These are phyloP conservation scores for Pistacia integerrima DNA, from an alignment of 345 rosid species.

Conservation along the genomic window DNA sequence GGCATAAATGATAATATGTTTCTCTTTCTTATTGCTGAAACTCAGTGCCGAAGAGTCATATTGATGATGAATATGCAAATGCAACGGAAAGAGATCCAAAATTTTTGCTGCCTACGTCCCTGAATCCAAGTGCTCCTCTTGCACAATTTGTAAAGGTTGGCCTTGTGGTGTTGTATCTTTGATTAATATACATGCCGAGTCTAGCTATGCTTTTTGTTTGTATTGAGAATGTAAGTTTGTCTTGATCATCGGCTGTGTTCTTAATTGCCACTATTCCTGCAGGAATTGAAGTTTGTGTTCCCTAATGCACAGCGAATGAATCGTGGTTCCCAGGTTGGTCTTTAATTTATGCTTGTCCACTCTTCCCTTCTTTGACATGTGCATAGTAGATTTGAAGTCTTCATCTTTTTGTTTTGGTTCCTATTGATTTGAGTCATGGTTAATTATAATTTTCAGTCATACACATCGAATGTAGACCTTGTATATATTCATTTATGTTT, in stretches of 20 bases:
- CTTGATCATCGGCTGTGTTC: slow-evolving; percentile 6
- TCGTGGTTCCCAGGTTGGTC: slow-evolving; percentile 82
- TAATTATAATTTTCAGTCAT: background rate
- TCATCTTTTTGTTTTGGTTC: background rate
- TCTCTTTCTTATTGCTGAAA: slow-evolving; percentile 19
- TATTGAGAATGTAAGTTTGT: background rate
- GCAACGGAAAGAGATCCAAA: slow-evolving; percentile 70
- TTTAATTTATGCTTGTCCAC: background rate
- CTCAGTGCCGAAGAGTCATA: slow-evolving; percentile 70
- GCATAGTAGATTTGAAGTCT: background rate
- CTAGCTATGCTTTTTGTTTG: background rate
- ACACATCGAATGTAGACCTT: background rate
- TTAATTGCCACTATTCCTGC: slow-evolving; percentile 20
- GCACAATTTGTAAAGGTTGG: slow-evolving; percentile 73
- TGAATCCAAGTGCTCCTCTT: slow-evolving; percentile 88
- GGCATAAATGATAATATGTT: slow-evolving; percentile 15
- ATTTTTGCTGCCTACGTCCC: slow-evolving; percentile 80
- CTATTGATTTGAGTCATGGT: no score
- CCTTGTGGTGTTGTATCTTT: background rate
- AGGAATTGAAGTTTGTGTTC: slow-evolving; percentile 86
- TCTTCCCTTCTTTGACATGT: background rate
- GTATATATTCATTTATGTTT: background rate
- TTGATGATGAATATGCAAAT: slow-evolving; percentile 90
- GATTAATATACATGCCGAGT: background rate
- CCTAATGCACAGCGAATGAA: slow-evolving; percentile 80